These are phyloP conservation scores for Mycena leptocephala DNA, from an alignment of 768 basidiomycete genomes.

Conservation along the genomic window DNA sequence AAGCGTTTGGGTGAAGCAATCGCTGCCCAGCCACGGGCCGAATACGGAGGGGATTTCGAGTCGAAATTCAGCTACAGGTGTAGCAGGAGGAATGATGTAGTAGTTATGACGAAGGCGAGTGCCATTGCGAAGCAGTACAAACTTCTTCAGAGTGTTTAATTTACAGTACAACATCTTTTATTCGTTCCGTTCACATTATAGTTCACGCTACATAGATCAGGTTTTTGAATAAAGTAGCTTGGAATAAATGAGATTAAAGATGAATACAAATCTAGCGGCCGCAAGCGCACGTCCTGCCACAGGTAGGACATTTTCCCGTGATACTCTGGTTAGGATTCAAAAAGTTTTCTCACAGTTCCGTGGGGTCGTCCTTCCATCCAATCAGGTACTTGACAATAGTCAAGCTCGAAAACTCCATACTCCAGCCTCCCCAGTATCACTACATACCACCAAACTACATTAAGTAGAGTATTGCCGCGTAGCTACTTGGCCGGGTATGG, in stretches of 20 bases:
- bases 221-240: too few relatives aligned
- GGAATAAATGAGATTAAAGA: not conserved
- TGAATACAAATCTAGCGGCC: slow-evolving; percentile 4
- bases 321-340: slow-evolving; percentile 50
- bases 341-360: slow-evolving; percentile 51
- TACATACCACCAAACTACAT: too few relatives aligned
- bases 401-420: slow-evolving; percentile 53
- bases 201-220: not conserved
- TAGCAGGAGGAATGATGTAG: not conserved
- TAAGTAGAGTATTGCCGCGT: too few relatives aligned
- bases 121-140: slow-evolving; percentile 29
- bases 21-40: too few relatives aligned
- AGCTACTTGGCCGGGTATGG: too few relatives aligned
- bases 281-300: slow-evolving; percentile 51
- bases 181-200: not conserved
- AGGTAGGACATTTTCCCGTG: slow-evolving; percentile 42
- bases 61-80: slow-evolving; percentile 36
- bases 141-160: slow-evolving; percentile 13
- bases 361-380: too few relatives aligned
- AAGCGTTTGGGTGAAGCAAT: slow-evolving; percentile 17
- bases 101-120: slow-evolving; percentile 29
- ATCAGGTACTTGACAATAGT: slow-evolving; percentile 61
- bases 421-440: too few relatives aligned
- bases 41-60: slow-evolving; percentile 6
- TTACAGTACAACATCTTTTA: not conserved